Evolutionary conservation across 129 eudicot species (phyloP).

Genomic region (Pulicaria dysenterica): DNA sequence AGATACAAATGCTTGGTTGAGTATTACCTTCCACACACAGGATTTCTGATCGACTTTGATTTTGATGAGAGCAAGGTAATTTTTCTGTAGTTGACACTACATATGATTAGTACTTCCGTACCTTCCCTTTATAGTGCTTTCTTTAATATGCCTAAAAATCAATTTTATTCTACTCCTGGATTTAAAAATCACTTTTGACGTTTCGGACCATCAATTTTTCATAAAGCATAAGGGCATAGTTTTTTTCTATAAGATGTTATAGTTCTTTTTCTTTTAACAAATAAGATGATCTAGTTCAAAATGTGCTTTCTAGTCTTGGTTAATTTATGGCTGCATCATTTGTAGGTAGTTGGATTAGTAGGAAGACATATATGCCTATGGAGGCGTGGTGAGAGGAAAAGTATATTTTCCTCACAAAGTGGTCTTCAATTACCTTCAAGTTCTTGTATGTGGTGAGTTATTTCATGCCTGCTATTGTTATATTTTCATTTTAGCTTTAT

Average conservation of each 20-base stretch:
- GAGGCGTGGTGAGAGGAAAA: slow-evolving; percentile 65
- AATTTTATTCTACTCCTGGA: background rate
- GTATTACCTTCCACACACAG: slow-evolving; percentile 60
- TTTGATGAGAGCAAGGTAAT: slow-evolving; percentile 97
- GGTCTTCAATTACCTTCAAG: slow-evolving; percentile 64
- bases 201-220: background rate
- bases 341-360: slow-evolving; percentile 79
- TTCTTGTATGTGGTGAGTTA: slow-evolving; percentile 77
- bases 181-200: background rate
- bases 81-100: background rate
- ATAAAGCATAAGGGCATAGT: background rate
- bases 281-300: background rate
- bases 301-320: background rate
- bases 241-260: background rate
- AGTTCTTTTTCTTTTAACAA: no score
- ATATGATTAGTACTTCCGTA: no score
- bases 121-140: no score
- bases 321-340: slow-evolving; percentile 14
- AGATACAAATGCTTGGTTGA: slow-evolving; percentile 85
- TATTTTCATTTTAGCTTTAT: slow-evolving; percentile 1
- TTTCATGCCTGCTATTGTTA: background rate
- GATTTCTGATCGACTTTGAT: slow-evolving; percentile 76
- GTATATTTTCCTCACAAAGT: slow-evolving; percentile 63
- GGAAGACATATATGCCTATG: slow-evolving; percentile 81
- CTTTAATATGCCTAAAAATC: background rate